These are phyloP conservation scores for Boletus vinaceobasis DNA, from an alignment of 768 basidiomycete species.

Conservation along the genomic window DNA sequence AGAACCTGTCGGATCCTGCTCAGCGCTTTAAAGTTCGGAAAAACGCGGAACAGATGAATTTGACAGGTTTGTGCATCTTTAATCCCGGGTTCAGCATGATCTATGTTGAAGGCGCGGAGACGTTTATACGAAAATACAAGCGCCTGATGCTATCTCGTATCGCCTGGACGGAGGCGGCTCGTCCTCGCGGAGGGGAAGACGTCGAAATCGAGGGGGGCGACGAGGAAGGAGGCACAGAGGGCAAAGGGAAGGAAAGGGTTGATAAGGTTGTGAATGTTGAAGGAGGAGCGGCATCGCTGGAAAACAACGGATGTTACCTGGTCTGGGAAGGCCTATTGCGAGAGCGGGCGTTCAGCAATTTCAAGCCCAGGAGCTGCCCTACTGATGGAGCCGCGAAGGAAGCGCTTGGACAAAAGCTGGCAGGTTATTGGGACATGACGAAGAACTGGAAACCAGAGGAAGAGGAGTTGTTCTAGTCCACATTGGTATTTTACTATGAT, in stretches of 20 bases:
- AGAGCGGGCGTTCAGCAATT: conserved; percentile 75
- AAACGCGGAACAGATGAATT: conserved; percentile 88
- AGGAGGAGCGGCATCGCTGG: conserved; percentile 47
- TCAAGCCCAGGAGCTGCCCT: conserved; percentile 78
- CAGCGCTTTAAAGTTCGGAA: conserved; percentile 96
- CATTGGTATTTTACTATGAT: neutral
- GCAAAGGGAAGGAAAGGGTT: conserved; percentile 32
- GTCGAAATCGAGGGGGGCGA: conserved; percentile 60
- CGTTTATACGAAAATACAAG: conserved; percentile 84
- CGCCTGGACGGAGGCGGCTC: conserved; percentile 89
- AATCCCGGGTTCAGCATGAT: conserved; percentile 87
- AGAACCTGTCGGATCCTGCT: conserved; percentile 82
- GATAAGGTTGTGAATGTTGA: conserved; percentile 22
- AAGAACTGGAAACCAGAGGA: conserved; percentile 88
- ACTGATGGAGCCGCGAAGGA: conserved; percentile 87
- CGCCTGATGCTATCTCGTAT: conserved; percentile 84
- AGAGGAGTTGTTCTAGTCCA: conserved; percentile 60
- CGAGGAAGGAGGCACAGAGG: conserved; percentile 37
- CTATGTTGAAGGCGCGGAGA: conserved; percentile 88
- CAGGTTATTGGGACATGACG: conserved; percentile 92
- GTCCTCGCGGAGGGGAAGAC: conserved; percentile 70
- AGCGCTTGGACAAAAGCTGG: conserved; percentile 75
- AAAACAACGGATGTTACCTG: conserved; percentile 83
- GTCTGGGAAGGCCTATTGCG: conserved; percentile 92
- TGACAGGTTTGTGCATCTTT: conserved; percentile 90